Conservation (phyloP, 2,329 filamentous ascomycete genomes). For the Aspergillus novofumigatus region DNA sequence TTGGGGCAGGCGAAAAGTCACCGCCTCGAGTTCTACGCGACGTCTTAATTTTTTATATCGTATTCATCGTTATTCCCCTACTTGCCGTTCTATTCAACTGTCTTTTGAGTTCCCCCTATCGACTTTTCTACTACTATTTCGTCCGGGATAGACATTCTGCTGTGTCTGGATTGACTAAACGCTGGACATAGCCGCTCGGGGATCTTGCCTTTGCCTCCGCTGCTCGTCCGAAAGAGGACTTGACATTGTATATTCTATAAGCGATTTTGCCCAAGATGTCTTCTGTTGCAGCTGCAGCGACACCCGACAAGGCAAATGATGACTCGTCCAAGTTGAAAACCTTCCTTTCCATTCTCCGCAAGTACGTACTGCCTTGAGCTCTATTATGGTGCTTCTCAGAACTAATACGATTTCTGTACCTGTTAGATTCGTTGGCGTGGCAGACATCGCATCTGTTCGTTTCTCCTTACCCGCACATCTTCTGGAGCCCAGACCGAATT, state of each 20-base stretch:
- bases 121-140: background rate
- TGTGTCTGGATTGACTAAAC: background rate
- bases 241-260: background rate
- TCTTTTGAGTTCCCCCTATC: background rate
- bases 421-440: slow-evolving; percentile 84
- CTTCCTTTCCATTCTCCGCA: slow-evolving; percentile 81
- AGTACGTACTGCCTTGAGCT: slow-evolving; percentile 49
- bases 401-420: background rate
- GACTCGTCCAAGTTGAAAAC: slow-evolving; percentile 86
- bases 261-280: slow-evolving; percentile 21
- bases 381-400: background rate
- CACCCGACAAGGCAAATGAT: slow-evolving; percentile 58
- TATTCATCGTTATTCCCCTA: background rate
- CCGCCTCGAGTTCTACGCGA: slow-evolving; percentile 15
- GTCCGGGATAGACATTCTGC: background rate
- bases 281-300: slow-evolving; percentile 23
- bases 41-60: slow-evolving; percentile 1
- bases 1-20: slow-evolving; percentile 13
- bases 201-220: background rate
- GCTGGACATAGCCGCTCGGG: background rate
- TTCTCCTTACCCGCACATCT: slow-evolving; percentile 96
- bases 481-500: slow-evolving; percentile 89
- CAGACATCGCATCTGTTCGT: slow-evolving; percentile 90
- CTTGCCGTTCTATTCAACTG: background rate
- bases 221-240: background rate